phyloP scores from a whole-genome alignment of 805 yeast genomes.

The Saturnispora besseyi region DNA sequence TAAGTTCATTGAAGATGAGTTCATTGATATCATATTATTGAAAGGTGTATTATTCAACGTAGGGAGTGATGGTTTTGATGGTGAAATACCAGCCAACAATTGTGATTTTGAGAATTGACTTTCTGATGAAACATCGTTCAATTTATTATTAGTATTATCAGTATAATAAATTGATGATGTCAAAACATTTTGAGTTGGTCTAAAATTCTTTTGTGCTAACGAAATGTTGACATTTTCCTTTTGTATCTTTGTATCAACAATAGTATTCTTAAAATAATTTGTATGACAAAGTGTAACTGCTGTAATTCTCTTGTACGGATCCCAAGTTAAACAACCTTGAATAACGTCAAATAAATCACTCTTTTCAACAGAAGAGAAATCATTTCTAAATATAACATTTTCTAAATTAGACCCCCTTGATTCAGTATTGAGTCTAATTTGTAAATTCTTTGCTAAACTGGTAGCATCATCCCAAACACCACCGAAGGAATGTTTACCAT shows the following conservation, averaged over 20 bases:
- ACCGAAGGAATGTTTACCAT: slow-evolving; percentile 38
- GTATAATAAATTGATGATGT: background rate
- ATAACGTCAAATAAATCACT: slow-evolving; percentile 35
- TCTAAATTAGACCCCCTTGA: slow-evolving; percentile 42
- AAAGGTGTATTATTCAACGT: background rate
- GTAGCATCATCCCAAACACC: slow-evolving; percentile 68
- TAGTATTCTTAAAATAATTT: slow-evolving; percentile 46
- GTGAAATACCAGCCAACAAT: slow-evolving; percentile 8
- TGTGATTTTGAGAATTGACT: slow-evolving; percentile 2
- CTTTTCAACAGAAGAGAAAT: slow-evolving; percentile 28
- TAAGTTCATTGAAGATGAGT: background rate
- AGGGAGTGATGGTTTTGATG: background rate
- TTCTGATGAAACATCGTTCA: background rate
- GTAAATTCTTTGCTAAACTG: slow-evolving; percentile 37
- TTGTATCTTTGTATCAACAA: slow-evolving; percentile 16
- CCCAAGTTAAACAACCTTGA: slow-evolving; percentile 59
- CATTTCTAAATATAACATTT: slow-evolving; percentile 37
- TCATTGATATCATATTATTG: background rate
- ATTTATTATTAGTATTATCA: background rate
- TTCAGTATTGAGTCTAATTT: slow-evolving; percentile 3
- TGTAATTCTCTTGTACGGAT: slow-evolving; percentile 57
- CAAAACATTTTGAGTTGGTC: background rate
- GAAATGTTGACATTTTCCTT: slow-evolving; percentile 9
- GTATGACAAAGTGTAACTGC: slow-evolving; percentile 39
- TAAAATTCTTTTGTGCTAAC: background rate